Evolutionary conservation across 2,329 filamentous ascomycete genomes (phyloP), one percentile per base, ranked within the genome.

Genomic region (Clathrospora elynae): DNA sequence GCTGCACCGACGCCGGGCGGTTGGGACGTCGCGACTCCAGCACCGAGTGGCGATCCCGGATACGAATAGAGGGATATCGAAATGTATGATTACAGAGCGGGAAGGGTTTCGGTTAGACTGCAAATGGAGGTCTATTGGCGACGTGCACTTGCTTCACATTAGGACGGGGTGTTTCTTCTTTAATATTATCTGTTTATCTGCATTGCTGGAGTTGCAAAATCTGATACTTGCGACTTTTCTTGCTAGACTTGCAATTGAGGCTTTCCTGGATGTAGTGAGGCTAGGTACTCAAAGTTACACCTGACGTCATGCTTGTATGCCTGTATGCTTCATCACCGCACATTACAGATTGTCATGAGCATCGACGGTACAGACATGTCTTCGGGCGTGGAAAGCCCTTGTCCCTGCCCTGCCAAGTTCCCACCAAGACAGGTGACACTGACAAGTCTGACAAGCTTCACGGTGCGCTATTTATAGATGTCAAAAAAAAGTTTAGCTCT

Each of bases 1-100:
- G 65, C 66, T 20, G 84, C 83, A 14, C 81, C 83, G 1, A 86
- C 83, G n/a, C 83, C 83, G 4, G 75, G 75, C 7, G 73, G 71
- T 10, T 78, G 75, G 44, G 83, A 81, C 2, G 84, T 84, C 4
- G 75, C 73, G 5, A 62, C 59, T 12, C 59, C 59, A 17, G 59
- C 57, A 28, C 55, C 59, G n/a, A 59, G 57, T 23, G 59, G 57
- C 12, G 59, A 62, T 25, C 59, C 55, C 6, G 51, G 57, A 1
- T 61, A 61, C 35, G 55, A 60, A 36, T 61, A 57, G 53, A 20
- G 28, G 30, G 11, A 5, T 18, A 11, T n/a, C n/a, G 16, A 8
- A 14, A 19, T 46, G 41, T 49, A 43, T 33, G 32, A 49, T 42
- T 26, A 13, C 8, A 16, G 13, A 13, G 26, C 25, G 18, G 13